phyloP scores from a whole-genome alignment of 2,329 filamentous ascomycete species.

The Aspergillus jensenii region DNA sequence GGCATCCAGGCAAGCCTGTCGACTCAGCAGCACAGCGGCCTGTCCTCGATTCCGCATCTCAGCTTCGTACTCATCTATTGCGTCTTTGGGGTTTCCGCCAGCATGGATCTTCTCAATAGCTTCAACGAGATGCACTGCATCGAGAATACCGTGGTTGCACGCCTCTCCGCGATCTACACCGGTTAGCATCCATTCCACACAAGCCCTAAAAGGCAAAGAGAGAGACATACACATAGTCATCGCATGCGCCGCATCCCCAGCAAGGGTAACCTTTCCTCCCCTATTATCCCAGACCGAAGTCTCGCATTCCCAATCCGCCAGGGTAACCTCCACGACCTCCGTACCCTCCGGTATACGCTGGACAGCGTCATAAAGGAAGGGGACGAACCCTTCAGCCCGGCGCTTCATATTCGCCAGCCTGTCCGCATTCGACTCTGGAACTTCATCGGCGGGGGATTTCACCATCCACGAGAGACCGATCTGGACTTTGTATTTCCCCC shows the following conservation, averaged over 20 bases:
- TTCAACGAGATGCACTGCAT: slow-evolving; percentile 22
- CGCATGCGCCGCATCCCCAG: slow-evolving; percentile 34
- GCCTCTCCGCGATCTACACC: slow-evolving; percentile 31
- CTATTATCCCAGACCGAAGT: slow-evolving; percentile 32
- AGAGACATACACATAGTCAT: slow-evolving; percentile 34
- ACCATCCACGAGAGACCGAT: slow-evolving; percentile 51
- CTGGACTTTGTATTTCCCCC: slow-evolving; percentile 35
- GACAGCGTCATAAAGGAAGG: slow-evolving; percentile 22
- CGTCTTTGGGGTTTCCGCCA: slow-evolving; percentile 7
- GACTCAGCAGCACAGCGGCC: slow-evolving; percentile 32
- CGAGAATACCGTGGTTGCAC: slow-evolving; percentile 33
- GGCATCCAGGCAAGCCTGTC: slow-evolving; percentile 36
- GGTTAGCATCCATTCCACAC: background rate
- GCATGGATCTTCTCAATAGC: slow-evolving; percentile 18
- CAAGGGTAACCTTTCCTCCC: slow-evolving; percentile 28
- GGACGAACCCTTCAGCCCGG: slow-evolving; percentile 23
- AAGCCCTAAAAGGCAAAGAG: background rate
- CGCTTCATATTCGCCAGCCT: slow-evolving; percentile 44
- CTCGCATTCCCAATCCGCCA: slow-evolving; percentile 29
- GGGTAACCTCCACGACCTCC: slow-evolving; percentile 26
- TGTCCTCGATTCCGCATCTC: slow-evolving; percentile 33
- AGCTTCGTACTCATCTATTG: slow-evolving; percentile 28
- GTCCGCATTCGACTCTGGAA: slow-evolving; percentile 32
- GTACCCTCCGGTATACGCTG: slow-evolving; percentile 28
- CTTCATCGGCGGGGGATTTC: slow-evolving; percentile 31